Evolutionary conservation across 495 filamentous ascomycete genomes (phyloP).

Genomic region (Gamarada debralockiae): DNA sequence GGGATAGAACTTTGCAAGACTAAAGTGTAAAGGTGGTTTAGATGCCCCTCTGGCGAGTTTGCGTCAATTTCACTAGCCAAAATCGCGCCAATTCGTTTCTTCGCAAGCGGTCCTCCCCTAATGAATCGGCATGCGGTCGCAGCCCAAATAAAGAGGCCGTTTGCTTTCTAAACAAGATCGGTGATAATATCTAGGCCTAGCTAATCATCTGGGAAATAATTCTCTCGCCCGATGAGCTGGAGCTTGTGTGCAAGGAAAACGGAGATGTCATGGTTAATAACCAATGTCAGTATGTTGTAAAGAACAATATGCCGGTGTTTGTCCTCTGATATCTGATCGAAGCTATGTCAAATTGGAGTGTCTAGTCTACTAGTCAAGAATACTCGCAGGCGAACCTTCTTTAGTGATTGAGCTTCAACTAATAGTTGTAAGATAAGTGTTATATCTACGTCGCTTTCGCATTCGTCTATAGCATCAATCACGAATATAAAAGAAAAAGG

Average conservation of each 20-base stretch:
- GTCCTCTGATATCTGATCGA: constrained; percentile 6
- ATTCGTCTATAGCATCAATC: constrained; percentile 24
- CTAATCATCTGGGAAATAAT: not conserved
- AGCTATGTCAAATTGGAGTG: constrained; percentile 19
- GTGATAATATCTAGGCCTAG: constrained; percentile 3
- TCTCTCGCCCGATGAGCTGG: constrained; percentile 8
- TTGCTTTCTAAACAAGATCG: constrained; percentile 7
- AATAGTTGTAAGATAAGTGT: constrained; percentile 18
- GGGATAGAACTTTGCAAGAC: constrained; percentile 4
- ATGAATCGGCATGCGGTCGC: constrained; percentile 11
- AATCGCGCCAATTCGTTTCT: not conserved
- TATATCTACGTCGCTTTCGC: constrained; percentile 18
- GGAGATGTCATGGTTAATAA: constrained; percentile 11
- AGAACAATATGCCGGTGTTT: constrained; percentile 4
- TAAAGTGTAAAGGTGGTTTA: constrained; percentile 3
- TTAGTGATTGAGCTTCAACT: constrained; percentile 19
- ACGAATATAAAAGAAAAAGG: constrained; percentile 10
- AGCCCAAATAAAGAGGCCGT: too few species aligned
- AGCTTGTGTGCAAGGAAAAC: constrained; percentile 9
- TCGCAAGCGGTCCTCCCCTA: not conserved
- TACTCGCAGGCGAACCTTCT: constrained; percentile 16
- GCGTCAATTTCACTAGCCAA: not conserved
- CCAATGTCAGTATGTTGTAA: not conserved
- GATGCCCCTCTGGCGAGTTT: constrained; percentile 1
- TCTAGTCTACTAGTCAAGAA: constrained; percentile 31